Base-by-base conservation (phyloP, 352 stramenopile species). In the Globisporangium perplexum region DNA sequence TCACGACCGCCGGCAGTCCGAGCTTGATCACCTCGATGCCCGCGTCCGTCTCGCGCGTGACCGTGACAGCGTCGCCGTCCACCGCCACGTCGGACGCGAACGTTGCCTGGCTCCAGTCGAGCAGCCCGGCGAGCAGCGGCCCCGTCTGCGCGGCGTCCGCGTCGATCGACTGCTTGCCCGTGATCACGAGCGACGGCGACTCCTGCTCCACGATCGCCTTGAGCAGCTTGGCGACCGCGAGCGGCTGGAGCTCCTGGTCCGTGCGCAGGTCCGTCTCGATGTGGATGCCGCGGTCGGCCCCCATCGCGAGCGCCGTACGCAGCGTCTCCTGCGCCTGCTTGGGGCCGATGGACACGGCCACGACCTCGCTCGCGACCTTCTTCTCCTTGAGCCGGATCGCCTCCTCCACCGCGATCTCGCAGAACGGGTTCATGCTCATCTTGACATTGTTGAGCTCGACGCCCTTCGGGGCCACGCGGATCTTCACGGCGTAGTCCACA, bases 401-500 rank as follows among this genome's bases (percentile, higher is more conserved):
- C 68, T 99, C 96, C 77, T 99, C 96, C 14, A 98, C 83, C 23
- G 95, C 95, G 66, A 98, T 98, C 66, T 98, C 97, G 69, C 97
- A 99, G 78, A 99, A 99, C 23, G 97, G 97, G 80, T 99, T 99
- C 91, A 99, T 98, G 57, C 85, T 97, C 96, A 99, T 99, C 81
- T 99, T 99, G 39, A 99, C 95, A 71, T 99, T 99, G 65, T 94
- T 94, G 20, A 98, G 83, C 59, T 99, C 95, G 26, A 99, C 96
- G 49, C 89, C 90, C 64, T 84, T 82, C 36, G 96, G 81, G 55
- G 90, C 77, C 49, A 99, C 94, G 58, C 96, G 92, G 57, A 99
- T 96, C 75, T 98, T 98, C 20, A 99, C 96, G 44, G 97, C 97
- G 62, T 99, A 99, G 72, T 99, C 96, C 33, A 95, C 79, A 31